phyloP scores from a whole-genome alignment of 208 protist genomes.

The Wallacemonas sp. region DNA sequence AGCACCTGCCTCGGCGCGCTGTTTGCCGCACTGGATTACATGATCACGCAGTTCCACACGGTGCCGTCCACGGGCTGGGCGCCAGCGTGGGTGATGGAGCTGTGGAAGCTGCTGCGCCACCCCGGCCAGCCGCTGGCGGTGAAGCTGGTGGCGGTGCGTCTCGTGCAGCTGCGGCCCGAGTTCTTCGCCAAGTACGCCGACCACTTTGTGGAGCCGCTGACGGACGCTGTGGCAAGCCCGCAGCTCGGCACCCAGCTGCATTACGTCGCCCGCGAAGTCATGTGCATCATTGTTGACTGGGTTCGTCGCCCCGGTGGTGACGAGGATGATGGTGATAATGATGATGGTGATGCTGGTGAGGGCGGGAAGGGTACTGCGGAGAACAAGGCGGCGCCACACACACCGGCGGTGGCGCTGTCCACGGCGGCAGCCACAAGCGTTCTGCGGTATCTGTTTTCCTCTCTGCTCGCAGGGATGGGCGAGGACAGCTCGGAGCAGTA shows the following conservation, averaged over 20 bases:
- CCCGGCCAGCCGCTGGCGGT: constrained; percentile 35
- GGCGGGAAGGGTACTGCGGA: background rate
- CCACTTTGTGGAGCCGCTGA: constrained; percentile 47
- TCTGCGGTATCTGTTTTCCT: background rate
- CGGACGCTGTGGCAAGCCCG: constrained; percentile 30
- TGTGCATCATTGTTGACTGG: constrained; percentile 55
- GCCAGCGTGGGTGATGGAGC: constrained; percentile 66
- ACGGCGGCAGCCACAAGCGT: background rate
- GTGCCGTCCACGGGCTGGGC: background rate
- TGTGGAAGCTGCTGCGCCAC: constrained; percentile 36
- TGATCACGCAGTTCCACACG: constrained; percentile 22
- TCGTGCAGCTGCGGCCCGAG: constrained; percentile 46
- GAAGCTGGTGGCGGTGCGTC: constrained; percentile 53
- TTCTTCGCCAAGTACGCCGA: constrained; percentile 50
- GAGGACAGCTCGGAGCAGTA: background rate
- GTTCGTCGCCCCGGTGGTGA: constrained; percentile 4
- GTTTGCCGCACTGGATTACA: constrained; percentile 34
- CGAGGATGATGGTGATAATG: background rate
- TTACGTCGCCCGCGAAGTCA: constrained; percentile 81
- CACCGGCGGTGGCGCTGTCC: background rate
- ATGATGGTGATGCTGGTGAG: background rate
- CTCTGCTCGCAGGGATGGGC: background rate
- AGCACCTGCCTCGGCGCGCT: constrained; percentile 38
- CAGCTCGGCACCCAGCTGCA: constrained; percentile 47
- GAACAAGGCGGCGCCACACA: background rate